These are phyloP conservation scores for Ascochyta pisi DNA, from an alignment of 2,329 filamentous ascomycete genomes.

Conservation along the genomic window DNA sequence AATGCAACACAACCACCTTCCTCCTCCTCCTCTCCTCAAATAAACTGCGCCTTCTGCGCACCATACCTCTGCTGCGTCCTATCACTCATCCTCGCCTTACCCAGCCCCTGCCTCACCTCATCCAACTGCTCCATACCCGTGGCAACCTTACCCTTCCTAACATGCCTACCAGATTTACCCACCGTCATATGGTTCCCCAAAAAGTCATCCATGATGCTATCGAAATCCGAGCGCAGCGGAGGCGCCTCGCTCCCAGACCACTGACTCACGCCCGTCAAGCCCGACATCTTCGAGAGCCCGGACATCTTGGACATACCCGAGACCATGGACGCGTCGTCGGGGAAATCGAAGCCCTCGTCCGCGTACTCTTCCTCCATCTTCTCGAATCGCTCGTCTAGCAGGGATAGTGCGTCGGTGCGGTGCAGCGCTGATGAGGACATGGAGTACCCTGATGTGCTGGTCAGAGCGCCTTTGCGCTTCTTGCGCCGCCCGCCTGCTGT, in stretches of 20 bases:
- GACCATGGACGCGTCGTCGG: slow-evolving; percentile 54
- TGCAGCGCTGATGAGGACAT: slow-evolving; percentile 90
- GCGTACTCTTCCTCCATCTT: slow-evolving; percentile 82
- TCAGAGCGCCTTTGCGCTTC: slow-evolving; percentile 94
- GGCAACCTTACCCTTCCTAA: slow-evolving; percentile 82
- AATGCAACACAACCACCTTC: slow-evolving; percentile 6
- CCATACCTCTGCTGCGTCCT: slow-evolving; percentile 29
- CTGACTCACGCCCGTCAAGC: slow-evolving; percentile 42
- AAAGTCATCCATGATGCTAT: slow-evolving; percentile 92
- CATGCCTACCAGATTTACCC: slow-evolving; percentile 64
- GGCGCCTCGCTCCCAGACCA: slow-evolving; percentile 50
- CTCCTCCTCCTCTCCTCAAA: background rate
- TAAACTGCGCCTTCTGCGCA: slow-evolving; percentile 12
- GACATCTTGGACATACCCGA: slow-evolving; percentile 61
- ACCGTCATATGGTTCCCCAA: slow-evolving; percentile 74
- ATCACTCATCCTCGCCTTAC: slow-evolving; percentile 69
- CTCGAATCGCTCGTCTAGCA: slow-evolving; percentile 91
- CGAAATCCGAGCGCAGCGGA: slow-evolving; percentile 78
- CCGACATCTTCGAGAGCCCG: slow-evolving; percentile 50
- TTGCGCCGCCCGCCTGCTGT: slow-evolving; percentile 78
- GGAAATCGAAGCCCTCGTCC: slow-evolving; percentile 42
- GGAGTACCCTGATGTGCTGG: slow-evolving; percentile 83
- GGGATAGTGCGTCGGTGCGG: slow-evolving; percentile 83
- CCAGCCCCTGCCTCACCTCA: slow-evolving; percentile 81
- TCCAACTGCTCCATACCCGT: slow-evolving; percentile 88